Percentiles rank a stretch among this genome's conserved stretches.
These are phyloP conservation scores for Diplocarpon rosae DNA, from an alignment of 2,329 filamentous ascomycete genomes.

Conservation along the genomic window DNA sequence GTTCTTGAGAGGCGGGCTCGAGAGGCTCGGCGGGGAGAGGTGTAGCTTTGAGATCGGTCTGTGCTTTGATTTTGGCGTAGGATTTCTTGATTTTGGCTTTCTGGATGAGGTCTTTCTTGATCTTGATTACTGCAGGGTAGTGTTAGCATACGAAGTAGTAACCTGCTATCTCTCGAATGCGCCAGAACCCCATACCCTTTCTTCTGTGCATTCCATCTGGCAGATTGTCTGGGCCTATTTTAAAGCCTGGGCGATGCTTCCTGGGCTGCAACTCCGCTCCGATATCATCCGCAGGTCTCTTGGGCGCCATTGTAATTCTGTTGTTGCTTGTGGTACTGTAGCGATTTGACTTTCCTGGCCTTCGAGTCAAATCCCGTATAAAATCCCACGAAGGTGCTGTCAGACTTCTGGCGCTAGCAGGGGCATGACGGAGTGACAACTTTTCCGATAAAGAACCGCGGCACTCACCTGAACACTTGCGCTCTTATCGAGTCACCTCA, in stretches of 20 bases:
- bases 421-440: too few relatives aligned
- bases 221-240: conserved; percentile 78
- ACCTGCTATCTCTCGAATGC: neutral
- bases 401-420: too few relatives aligned
- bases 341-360: too few relatives aligned
- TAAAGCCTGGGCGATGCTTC: conserved; percentile 61
- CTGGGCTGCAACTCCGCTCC: conserved; percentile 33
- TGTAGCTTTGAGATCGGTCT: conserved; percentile 20
- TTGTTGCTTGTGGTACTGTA: neutral
- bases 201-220: conserved; percentile 82
- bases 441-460: too few relatives aligned
- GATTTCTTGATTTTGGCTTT: conserved; percentile 90
- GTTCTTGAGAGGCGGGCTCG: conserved; percentile 31
- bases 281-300: conserved; percentile 41
- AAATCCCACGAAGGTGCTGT: too few relatives aligned
- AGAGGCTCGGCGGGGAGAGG: conserved; percentile 9
- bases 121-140: conserved; percentile 57
- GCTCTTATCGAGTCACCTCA: too few relatives aligned
- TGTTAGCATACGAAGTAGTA: conserved; percentile 1
- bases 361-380: too few relatives aligned
- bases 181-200: conserved; percentile 45
- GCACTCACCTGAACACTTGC: too few relatives aligned
- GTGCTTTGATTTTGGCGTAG: conserved; percentile 75
- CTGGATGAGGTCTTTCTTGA: conserved; percentile 79
- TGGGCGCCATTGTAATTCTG: conserved; percentile 41